These are phyloP conservation scores for Cinnamomum micranthum DNA, from an alignment of 164 flowering plant genomes.

Conservation along the genomic window DNA sequence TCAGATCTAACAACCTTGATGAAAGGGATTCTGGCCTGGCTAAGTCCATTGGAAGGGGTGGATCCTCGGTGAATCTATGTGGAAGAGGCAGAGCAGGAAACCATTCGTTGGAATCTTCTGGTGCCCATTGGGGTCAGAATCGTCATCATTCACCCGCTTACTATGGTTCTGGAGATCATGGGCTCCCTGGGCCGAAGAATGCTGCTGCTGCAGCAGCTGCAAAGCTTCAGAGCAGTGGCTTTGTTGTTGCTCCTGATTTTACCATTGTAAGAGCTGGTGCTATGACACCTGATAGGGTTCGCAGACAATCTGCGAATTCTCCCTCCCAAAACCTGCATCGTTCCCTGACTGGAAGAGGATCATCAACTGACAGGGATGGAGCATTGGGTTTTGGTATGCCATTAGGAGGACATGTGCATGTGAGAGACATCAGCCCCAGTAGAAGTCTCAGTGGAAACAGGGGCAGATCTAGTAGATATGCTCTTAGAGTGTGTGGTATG, in stretches of 20 bases:
- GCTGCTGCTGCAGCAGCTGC: conserved; percentile 25
- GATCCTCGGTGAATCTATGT: conserved; percentile 22
- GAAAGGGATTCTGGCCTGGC: conserved; percentile 21
- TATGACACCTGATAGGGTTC: conserved; percentile 16
- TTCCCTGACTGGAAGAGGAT: conserved; percentile 27
- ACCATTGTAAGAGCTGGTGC: conserved; percentile 24
- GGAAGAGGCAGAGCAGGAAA: conserved; percentile 27
- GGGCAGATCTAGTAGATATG: conserved; percentile 26
- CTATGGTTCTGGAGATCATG: conserved; percentile 17
- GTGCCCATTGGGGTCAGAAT: conserved; percentile 23
- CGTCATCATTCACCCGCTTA: conserved; percentile 26
- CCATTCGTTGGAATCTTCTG: conserved; percentile 24
- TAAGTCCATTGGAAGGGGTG: conserved; percentile 25
- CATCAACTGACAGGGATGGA: conserved; percentile 36
- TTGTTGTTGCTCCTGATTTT: conserved; percentile 27
- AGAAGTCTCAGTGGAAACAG: conserved; percentile 23
- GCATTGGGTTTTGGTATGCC: conserved; percentile 19
- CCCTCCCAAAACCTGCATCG: conserved; percentile 22
- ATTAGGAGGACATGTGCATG: conserved; percentile 14
- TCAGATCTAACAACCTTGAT: conserved; percentile 26
- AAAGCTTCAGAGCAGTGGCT: conserved; percentile 25
- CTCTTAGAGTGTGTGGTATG: conserved; percentile 21
- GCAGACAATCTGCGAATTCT: conserved; percentile 23
- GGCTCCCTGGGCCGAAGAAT: conserved; percentile 16
- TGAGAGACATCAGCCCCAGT: conserved; percentile 25